Conservation (phyloP, 352 stramenopile species). For the Hyphochytrium catenoides region DNA sequence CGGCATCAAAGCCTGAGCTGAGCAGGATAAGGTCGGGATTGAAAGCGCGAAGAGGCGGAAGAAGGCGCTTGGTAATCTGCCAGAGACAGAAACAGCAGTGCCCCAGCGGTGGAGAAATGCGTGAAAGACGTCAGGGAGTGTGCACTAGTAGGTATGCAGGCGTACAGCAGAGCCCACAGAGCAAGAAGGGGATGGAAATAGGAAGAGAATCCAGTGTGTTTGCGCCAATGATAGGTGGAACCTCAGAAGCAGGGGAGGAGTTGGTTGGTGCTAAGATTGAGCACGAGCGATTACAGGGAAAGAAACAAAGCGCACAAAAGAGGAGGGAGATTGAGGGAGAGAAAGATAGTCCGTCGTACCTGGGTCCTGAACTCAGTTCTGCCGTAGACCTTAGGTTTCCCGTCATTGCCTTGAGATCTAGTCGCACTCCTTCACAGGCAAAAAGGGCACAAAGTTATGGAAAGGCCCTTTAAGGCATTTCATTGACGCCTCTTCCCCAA, state of each 20-base stretch:
- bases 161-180: constrained; percentile 19
- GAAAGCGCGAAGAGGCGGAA: constrained; percentile 36
- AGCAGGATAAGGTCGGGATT: constrained; percentile 52
- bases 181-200: constrained; percentile 21
- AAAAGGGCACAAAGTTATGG: too few relatives aligned
- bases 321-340: too few relatives aligned
- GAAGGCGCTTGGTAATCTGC: constrained; percentile 28
- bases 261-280: too few relatives aligned
- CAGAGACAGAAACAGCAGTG: constrained; percentile 24
- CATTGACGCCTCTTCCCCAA: too few relatives aligned
- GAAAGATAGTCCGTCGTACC: too few relatives aligned
- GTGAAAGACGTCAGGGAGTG: constrained; percentile 10
- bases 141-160: constrained; percentile 3
- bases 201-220: constrained; percentile 12
- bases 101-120: constrained; percentile 6
- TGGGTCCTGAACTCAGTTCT: too few relatives aligned
- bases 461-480: too few relatives aligned
- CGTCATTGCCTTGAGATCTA: too few relatives aligned
- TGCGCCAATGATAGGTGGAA: neutral
- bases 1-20: constrained; percentile 56
- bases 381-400: too few relatives aligned
- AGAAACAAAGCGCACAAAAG: too few relatives aligned
- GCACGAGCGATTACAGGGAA: too few relatives aligned
- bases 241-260: neutral
- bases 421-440: too few relatives aligned